Evolutionary conservation across 257 asterid species (phyloP).

Genomic region (Echites panduratus): DNA sequence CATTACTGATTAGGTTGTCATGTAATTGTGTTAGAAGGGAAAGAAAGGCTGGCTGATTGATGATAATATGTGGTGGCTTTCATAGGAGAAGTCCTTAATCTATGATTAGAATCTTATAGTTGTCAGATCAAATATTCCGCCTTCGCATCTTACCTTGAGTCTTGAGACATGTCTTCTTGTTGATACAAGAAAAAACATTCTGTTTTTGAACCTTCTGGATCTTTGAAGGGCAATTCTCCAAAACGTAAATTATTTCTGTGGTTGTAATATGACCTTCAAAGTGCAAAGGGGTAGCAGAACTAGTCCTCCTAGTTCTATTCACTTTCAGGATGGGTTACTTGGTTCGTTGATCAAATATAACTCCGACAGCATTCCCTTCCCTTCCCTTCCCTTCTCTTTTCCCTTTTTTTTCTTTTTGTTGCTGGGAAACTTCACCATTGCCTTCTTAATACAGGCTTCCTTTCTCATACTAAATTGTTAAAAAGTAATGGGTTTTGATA

Average conservation of each 20-base stretch:
- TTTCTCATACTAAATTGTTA: background rate
- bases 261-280: background rate
- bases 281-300: background rate
- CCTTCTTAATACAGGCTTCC: background rate
- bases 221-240: background rate
- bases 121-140: background rate
- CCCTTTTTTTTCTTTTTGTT: no score
- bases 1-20: background rate
- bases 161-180: background rate
- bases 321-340: background rate
- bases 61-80: background rate
- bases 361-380: background rate
- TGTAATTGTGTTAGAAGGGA: background rate
- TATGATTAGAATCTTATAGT: background rate
- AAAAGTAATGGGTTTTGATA: background rate
- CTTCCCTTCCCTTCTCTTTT: no score
- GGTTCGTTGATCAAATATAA: background rate
- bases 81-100: background rate
- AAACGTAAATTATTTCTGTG: background rate
- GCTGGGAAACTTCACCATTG: no score
- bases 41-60: background rate
- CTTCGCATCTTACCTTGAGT: background rate
- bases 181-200: background rate
- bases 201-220: background rate
- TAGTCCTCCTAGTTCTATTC: background rate